These are phyloP conservation scores for Coniophora puteana DNA, from an alignment of 1,284 basidiomycete genomes.

Conservation along the genomic window DNA sequence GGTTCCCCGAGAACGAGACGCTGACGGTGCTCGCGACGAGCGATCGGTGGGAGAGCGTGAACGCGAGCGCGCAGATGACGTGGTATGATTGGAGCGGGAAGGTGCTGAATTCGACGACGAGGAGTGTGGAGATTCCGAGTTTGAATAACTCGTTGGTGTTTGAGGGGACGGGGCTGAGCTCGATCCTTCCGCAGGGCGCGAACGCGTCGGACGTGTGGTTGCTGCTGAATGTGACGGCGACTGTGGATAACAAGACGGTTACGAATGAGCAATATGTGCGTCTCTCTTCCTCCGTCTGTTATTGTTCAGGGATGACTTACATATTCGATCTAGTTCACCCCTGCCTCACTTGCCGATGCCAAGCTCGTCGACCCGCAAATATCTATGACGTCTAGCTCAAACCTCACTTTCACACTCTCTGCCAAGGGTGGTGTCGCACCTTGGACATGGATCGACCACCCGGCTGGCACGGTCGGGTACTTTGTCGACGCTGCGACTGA, in stretches of 20 bases:
- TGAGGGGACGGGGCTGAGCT: slow-evolving; percentile 23
- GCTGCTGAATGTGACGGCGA: slow-evolving; percentile 31
- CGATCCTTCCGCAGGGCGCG: slow-evolving; percentile 29
- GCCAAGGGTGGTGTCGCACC: slow-evolving; percentile 35
- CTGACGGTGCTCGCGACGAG: slow-evolving; percentile 36
- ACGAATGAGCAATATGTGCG: slow-evolving; percentile 36
- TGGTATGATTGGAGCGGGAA: slow-evolving; percentile 40
- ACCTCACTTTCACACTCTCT: slow-evolving; percentile 33
- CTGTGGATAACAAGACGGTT: slow-evolving; percentile 29
- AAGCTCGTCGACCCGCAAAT: slow-evolving; percentile 34
- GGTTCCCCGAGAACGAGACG: slow-evolving; percentile 31
- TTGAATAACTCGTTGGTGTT: slow-evolving; percentile 35
- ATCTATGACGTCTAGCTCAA: slow-evolving; percentile 15
- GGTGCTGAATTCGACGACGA: slow-evolving; percentile 21
- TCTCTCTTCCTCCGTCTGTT: slow-evolving; percentile 3
- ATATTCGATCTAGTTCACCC: slow-evolving; percentile 29
- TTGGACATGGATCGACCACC: slow-evolving; percentile 40
- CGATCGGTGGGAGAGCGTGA: slow-evolving; percentile 34
- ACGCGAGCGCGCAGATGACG: slow-evolving; percentile 32
- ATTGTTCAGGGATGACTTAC: not conserved
- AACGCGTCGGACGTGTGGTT: slow-evolving; percentile 31
- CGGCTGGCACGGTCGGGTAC: slow-evolving; percentile 34
- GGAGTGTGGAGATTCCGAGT: slow-evolving; percentile 28
- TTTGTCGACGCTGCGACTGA: slow-evolving; percentile 31
- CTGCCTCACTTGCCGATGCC: slow-evolving; percentile 29